Conservation (phyloP, 2,329 filamentous ascomycete species). For the Fusarium pininemorale region DNA sequence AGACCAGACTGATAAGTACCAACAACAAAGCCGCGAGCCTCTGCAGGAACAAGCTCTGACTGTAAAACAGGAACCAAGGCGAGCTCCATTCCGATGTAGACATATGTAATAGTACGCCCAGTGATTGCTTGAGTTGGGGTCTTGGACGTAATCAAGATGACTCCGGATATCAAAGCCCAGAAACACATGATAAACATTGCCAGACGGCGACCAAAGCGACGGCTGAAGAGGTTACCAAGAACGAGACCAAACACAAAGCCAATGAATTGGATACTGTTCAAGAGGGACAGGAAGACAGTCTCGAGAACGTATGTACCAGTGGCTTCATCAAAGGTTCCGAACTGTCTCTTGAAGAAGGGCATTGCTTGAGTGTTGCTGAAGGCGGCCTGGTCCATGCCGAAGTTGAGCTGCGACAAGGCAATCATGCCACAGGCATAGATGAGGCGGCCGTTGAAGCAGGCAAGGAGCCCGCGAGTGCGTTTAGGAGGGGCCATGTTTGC, state of each 20-base stretch:
- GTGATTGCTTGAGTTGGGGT: conserved; percentile 46
- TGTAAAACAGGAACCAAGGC: conserved; percentile 47
- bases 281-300: conserved; percentile 48
- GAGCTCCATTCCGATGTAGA: conserved; percentile 40
- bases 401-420: conserved; percentile 50
- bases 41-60: conserved; percentile 44
- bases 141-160: conserved; percentile 45
- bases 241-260: conserved; percentile 44
- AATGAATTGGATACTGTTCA: conserved; percentile 49
- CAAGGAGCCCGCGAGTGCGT: neutral
- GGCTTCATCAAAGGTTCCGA: conserved; percentile 41
- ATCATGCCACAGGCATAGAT: conserved; percentile 39
- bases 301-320: conserved; percentile 38
- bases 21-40: conserved; percentile 46
- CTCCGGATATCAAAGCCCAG: conserved; percentile 46
- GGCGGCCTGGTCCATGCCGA: conserved; percentile 51
- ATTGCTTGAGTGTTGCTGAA: conserved; percentile 51
- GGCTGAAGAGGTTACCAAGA: conserved; percentile 33
- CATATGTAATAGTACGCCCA: conserved; percentile 49
- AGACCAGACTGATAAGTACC: conserved; percentile 45
- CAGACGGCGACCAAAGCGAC: conserved; percentile 45
- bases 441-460: conserved; percentile 42
- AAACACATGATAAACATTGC: conserved; percentile 48
- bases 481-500: neutral
- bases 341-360: conserved; percentile 47